phyloP scores from a whole-genome alignment of 176 grass and related monocot species.

The Cymbopogon citratus region DNA sequence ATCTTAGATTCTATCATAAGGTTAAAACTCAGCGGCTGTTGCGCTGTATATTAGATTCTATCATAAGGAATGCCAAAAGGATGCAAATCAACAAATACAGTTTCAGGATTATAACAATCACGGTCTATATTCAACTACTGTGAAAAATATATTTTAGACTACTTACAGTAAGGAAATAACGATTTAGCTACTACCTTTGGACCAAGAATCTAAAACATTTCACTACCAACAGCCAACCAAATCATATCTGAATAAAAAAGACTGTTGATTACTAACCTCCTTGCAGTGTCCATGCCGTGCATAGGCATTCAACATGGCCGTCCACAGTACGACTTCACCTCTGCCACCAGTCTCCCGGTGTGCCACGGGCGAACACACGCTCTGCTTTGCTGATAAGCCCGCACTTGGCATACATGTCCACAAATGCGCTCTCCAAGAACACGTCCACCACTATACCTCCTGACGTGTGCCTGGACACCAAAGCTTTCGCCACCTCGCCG shows the following conservation, averaged over 20 bases:
- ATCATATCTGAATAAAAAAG: no score
- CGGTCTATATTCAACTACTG: not conserved
- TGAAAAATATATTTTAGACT: not conserved
- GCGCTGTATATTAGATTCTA: no score
- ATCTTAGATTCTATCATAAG: no score
- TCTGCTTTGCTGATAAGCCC: conserved; percentile 35
- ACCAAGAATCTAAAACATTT: conserved; percentile 19
- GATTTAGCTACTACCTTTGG: conserved; percentile 23
- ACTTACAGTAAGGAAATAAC: not conserved
- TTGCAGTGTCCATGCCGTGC: conserved; percentile 39
- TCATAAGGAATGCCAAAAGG: no score
- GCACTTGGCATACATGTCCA: conserved; percentile 69
- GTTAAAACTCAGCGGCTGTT: no score
- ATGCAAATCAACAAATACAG: not conserved
- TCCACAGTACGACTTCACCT: conserved; percentile 54
- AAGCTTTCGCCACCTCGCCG: conserved; percentile 24
- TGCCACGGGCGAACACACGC: conserved; percentile 31
- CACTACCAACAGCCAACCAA: no score
- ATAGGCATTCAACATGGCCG: conserved; percentile 51
- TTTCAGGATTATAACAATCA: not conserved
- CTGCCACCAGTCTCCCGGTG: not conserved
- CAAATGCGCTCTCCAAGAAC: conserved; percentile 30
- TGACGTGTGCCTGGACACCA: conserved; percentile 32
- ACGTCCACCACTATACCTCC: conserved; percentile 12
- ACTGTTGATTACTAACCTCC: conserved; percentile 24